Base-by-base conservation (phyloP, 176 grass and related monocot species). In the Carex kokanica region DNA sequence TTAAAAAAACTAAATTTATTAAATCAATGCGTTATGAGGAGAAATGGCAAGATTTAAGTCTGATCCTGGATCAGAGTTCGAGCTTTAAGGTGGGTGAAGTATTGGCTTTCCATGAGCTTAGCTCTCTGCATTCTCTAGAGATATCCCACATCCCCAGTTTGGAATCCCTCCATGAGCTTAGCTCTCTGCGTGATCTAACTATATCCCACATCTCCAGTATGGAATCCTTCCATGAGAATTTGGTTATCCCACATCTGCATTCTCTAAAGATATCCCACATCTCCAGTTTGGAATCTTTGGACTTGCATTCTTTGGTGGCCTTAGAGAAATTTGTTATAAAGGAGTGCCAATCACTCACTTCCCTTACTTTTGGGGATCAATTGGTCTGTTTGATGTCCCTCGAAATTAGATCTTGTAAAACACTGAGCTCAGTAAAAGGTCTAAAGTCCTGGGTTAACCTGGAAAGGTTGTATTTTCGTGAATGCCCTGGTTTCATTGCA, bases 401-500 rank as follows among this genome's bases (percentile, higher is more conserved):
- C 11, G 0, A 0, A 1, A 25, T 84, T 40, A 0, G 0, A 12
- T 0, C 0, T 0, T 87, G 81, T 61, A 11, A 0, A n/a, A 60
- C 36, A 0, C 59, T 90, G 0, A 0, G 8, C 0, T 0, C 60
- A 32, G 4, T 90, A 16, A 66, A 82, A 49, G 89, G 86, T 52
- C 7, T 83, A 25, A 18, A 27, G 45, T 88, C 5, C 40, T 56
- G 78, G 9, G 14, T 12, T 2, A 4, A 38, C 8, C 54, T 91
- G 6, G 68, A 13, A 55, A 1, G 5, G 13, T 66, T 91, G 78
- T 0, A 24, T 3, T 2, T 73, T 62, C 0, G 0, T 0, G 0
- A 0, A 0, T 83, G 68, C 8, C 69, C 60, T 2, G 0, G 4
- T 25, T 12, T 86, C 16, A 60, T 60, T 60, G 17, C 5, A 1